Evolutionary conservation across 495 filamentous ascomycete species (phyloP).

Genomic region (Hypomontagnella submonticulosa): DNA sequence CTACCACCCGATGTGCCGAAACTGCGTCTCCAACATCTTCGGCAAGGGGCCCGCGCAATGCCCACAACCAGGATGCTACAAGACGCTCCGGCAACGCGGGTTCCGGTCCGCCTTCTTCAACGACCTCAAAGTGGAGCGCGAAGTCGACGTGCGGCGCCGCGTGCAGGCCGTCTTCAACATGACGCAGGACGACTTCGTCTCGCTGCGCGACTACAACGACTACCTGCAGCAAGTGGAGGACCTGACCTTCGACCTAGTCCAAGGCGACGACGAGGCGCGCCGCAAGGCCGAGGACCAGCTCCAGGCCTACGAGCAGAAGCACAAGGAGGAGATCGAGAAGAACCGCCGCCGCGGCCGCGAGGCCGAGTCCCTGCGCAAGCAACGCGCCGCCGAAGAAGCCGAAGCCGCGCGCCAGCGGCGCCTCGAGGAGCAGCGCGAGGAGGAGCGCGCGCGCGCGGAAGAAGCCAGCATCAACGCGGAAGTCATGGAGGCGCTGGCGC

Average conservation of each 20-base stretch:
- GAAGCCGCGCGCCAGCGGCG: conserved; percentile 69
- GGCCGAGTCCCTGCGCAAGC: conserved; percentile 57
- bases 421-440: conserved; percentile 66
- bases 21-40: conserved; percentile 95
- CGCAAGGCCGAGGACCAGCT: conserved; percentile 73
- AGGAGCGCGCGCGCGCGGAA: conserved; percentile 62
- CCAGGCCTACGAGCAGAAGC: conserved; percentile 73
- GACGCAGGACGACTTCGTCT: conserved; percentile 88
- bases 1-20: conserved; percentile 98
- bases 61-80: conserved; percentile 85
- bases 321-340: conserved; percentile 74
- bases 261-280: conserved; percentile 72
- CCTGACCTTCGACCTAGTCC: conserved; percentile 86
- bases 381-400: conserved; percentile 53
- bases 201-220: conserved; percentile 84
- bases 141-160: conserved; percentile 88
- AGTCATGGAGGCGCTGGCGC: conserved; percentile 61
- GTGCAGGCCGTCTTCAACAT: conserved; percentile 88
- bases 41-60: conserved; percentile 88
- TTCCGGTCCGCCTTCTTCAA: conserved; percentile 92
- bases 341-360: conserved; percentile 73
- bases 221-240: conserved; percentile 95
- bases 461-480: conserved; percentile 59
- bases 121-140: conserved; percentile 89
- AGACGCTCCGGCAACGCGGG: conserved; percentile 82